These are phyloP conservation scores for Scenedesmus sp. DNA, from an alignment of 163 green algal species.

Conservation along the genomic window DNA sequence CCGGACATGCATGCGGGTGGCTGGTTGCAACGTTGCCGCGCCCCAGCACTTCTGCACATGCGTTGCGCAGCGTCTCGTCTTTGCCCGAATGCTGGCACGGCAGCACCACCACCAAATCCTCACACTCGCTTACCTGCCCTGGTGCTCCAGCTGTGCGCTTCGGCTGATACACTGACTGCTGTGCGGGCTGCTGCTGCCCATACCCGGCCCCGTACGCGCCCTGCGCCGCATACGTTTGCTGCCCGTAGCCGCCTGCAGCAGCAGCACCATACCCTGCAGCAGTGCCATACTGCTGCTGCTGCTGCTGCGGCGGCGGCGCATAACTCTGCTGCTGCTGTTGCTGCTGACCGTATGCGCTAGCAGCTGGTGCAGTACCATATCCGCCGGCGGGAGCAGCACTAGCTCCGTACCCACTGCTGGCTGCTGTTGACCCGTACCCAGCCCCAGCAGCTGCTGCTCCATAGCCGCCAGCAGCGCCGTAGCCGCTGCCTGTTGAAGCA, in stretches of 20 bases:
- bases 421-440: constrained; percentile 26
- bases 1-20: too few relatives aligned
- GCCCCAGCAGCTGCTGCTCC: constrained; percentile 18
- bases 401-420: constrained; percentile 30
- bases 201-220: not conserved
- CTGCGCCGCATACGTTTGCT: constrained; percentile 35
- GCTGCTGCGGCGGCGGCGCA: constrained; percentile 46
- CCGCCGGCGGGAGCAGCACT: constrained; percentile 8
- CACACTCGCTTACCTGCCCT: not conserved
- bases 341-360: not conserved
- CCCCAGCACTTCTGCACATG: too few relatives aligned
- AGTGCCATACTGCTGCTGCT: not conserved
- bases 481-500: constrained; percentile 52
- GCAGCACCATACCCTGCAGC: constrained; percentile 36
- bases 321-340: constrained; percentile 50
- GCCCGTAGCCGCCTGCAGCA: constrained; percentile 52
- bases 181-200: constrained; percentile 36
- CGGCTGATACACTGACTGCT: constrained; percentile 59
- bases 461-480: constrained; percentile 1
- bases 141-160: not conserved
- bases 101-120: too few relatives aligned
- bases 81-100: too few relatives aligned
- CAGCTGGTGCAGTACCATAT: constrained; percentile 22
- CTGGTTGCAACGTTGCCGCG: too few relatives aligned
- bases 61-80: too few relatives aligned